These are phyloP conservation scores for Aureobasidium sp. DNA, from an alignment of 2,329 filamentous ascomycete genomes.

Conservation along the genomic window DNA sequence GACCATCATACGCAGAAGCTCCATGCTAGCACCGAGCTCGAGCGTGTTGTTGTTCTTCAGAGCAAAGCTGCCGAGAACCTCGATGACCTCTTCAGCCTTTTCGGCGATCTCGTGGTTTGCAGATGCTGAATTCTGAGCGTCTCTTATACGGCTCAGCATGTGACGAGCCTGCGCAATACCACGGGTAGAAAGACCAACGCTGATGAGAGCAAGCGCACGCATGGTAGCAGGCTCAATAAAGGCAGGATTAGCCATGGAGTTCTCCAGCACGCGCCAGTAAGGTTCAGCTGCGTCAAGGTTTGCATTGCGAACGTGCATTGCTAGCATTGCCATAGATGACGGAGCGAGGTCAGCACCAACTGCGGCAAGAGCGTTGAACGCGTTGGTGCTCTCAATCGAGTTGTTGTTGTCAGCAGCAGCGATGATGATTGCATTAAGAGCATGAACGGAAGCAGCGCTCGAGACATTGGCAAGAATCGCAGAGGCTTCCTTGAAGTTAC, in stretches of 20 bases:
- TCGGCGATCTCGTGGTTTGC: slow-evolving; percentile 55
- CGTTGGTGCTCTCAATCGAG: slow-evolving; percentile 56
- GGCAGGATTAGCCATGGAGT: slow-evolving; percentile 52
- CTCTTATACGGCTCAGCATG: slow-evolving; percentile 80
- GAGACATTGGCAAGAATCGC: slow-evolving; percentile 60
- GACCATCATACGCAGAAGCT: slow-evolving; percentile 56
- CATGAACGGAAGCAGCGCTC: slow-evolving; percentile 50
- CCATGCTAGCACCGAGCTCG: slow-evolving; percentile 49
- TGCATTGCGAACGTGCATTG: slow-evolving; percentile 75
- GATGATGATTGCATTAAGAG: slow-evolving; percentile 67
- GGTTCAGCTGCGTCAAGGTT: slow-evolving; percentile 69
- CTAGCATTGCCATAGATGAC: slow-evolving; percentile 73
- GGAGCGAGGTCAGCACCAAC: slow-evolving; percentile 40
- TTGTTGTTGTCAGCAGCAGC: slow-evolving; percentile 74
- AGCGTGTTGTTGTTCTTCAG: slow-evolving; percentile 46
- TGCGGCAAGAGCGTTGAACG: slow-evolving; percentile 44
- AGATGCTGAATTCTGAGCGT: slow-evolving; percentile 43
- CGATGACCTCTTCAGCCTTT: slow-evolving; percentile 79
- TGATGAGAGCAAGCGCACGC: slow-evolving; percentile 82
- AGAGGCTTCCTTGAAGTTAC: slow-evolving; percentile 66
- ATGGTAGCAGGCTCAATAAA: slow-evolving; percentile 86
- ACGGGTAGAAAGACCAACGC: slow-evolving; percentile 75
- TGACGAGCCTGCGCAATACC: slow-evolving; percentile 70
- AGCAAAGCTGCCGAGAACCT: slow-evolving; percentile 57
- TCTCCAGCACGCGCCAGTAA: slow-evolving; percentile 70